These are phyloP conservation scores for Golubevia sp. DNA, from an alignment of 1,284 basidiomycete species.

Conservation along the genomic window DNA sequence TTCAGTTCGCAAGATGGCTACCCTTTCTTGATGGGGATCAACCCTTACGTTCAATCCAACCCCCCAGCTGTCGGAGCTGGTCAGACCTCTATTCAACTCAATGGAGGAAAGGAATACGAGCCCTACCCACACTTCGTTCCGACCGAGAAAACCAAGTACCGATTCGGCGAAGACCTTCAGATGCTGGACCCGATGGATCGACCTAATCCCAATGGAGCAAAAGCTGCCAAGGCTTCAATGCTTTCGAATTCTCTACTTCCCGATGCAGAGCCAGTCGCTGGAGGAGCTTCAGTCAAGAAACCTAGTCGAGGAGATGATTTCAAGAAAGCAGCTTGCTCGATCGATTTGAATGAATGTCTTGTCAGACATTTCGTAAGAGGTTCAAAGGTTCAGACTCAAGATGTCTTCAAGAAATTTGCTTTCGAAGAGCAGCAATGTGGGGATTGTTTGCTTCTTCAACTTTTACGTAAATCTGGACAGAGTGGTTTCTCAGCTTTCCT, in stretches of 20 bases:
- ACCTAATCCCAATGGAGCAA: too few species aligned
- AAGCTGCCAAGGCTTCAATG: too few species aligned
- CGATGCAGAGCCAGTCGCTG: too few species aligned
- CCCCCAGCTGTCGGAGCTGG: not conserved
- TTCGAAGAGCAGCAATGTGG: slow-evolving; percentile 21
- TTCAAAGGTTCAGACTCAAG: not conserved
- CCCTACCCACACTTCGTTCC: too few species aligned
- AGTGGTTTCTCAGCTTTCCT: slow-evolving; percentile 25
- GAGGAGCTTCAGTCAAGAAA: slow-evolving; percentile 12
- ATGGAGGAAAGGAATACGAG: too few species aligned
- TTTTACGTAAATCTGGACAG: slow-evolving; percentile 17
- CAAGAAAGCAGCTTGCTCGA: slow-evolving; percentile 17
- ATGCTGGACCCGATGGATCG: too few species aligned
- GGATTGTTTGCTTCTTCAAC: slow-evolving; percentile 31
- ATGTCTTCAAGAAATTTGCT: slow-evolving; percentile 26
- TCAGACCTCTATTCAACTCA: too few species aligned
- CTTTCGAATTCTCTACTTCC: too few species aligned
- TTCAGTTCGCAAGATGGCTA: slow-evolving; percentile 5
- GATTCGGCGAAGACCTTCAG: too few species aligned
- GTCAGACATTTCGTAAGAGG: slow-evolving; percentile 4
- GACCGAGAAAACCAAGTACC: too few species aligned
- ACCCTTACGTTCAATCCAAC: not conserved
- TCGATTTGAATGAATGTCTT: slow-evolving; percentile 20
- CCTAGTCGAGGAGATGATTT: slow-evolving; percentile 16
- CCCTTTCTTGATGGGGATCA: slow-evolving; percentile 1